Evolutionary conservation across 768 basidiomycete genomes (phyloP), one percentile per base, ranked within the genome.

Genomic region (Leccinum rimulosum): DNA sequence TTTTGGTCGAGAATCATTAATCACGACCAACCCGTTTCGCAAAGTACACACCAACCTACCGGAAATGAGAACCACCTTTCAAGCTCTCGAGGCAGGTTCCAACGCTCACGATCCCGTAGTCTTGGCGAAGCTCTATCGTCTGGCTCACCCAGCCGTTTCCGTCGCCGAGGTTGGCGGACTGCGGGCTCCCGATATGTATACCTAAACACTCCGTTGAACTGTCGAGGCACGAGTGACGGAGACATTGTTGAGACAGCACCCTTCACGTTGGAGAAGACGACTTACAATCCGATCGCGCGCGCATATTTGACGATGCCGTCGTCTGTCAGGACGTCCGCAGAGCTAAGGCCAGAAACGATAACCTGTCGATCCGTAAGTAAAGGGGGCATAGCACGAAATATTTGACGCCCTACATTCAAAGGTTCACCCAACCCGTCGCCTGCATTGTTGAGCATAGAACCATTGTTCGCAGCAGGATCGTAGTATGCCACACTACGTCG

Each of bases 321-420:
- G 57, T 83, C 76, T 1, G 80, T 84, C 54, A 87, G 80, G 25
- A 88, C 83, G 1, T 51, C 74, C 3, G 83, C 69, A 5, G 84
- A 85, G 61, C 85, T 88, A 47, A 81, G 68, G 1, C 81, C 86
- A 5, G 87, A 89, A 56, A 89, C 79, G 60, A 89, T 86, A 43
- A 88, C 76, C 79, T 80, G 48, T 25, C 3, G 3, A 19, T 27
- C 12, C 9, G n/a, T 43, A n/a, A 43, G 40, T 35, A 49, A 17
- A 31, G 52, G 22, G 40, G 35, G n/a, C 31, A 33, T 17, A 15
- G 9, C 4, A 14, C 17, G 11, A 3, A 54, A 47, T 2, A 17
- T 15, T 25, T 25, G 2, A 47, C 22, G 8, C 2, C 47, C 17
- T 49, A 77, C 81, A 68, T 85, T 76, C 61, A 82, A 61, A 33